Percentiles rank a stretch among this genome's conserved stretches.
Evolutionary conservation across 192 early-diverging fungal species (phyloP).

Genomic region (Chytriomyces confervae): DNA sequence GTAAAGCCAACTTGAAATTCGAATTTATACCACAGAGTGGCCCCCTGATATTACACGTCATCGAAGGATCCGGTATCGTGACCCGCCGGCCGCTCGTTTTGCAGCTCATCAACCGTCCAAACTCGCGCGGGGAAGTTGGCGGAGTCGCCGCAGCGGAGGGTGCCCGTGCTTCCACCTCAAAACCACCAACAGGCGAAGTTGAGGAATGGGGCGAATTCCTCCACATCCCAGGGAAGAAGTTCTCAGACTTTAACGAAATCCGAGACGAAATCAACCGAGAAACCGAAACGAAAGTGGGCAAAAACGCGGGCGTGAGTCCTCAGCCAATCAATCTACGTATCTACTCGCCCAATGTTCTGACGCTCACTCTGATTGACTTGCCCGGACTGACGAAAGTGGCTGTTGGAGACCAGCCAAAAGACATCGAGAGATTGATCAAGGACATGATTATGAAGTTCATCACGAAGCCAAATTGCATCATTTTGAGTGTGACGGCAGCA

Average conservation of each 20-base stretch:
- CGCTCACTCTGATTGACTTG: conserved; percentile 97
- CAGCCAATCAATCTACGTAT: conserved; percentile 97
- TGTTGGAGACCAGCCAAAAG: conserved; percentile 98
- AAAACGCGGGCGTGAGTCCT: conserved; percentile 84
- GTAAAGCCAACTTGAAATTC: conserved; percentile 21
- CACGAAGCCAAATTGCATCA: conserved; percentile 96
- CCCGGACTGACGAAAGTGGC: conserved; percentile 97
- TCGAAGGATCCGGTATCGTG: conserved; percentile 88
- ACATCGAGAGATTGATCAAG: conserved; percentile 97
- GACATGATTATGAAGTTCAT: conserved; percentile 99
- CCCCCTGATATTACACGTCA: not conserved
- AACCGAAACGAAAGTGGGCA: conserved; percentile 70
- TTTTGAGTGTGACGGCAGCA: conserved; percentile 95
- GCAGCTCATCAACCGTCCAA: conserved; percentile 97
- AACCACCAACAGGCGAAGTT: conserved; percentile 25
- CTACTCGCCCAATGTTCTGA: conserved; percentile 98
- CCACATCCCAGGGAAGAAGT: conserved; percentile 96
- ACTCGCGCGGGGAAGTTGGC: conserved; percentile 55
- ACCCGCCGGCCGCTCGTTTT: conserved; percentile 95
- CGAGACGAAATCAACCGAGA: conserved; percentile 94
- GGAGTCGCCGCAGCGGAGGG: conserved; percentile 55
- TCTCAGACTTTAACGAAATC: conserved; percentile 95
- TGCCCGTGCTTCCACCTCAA: not conserved
- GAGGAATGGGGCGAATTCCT: conserved; percentile 78
- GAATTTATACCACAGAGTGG: not conserved